Evolutionary conservation across 2,329 filamentous ascomycete species (phyloP), one percentile per base, ranked within the genome.

Genomic region (Penicillium sp.): DNA sequence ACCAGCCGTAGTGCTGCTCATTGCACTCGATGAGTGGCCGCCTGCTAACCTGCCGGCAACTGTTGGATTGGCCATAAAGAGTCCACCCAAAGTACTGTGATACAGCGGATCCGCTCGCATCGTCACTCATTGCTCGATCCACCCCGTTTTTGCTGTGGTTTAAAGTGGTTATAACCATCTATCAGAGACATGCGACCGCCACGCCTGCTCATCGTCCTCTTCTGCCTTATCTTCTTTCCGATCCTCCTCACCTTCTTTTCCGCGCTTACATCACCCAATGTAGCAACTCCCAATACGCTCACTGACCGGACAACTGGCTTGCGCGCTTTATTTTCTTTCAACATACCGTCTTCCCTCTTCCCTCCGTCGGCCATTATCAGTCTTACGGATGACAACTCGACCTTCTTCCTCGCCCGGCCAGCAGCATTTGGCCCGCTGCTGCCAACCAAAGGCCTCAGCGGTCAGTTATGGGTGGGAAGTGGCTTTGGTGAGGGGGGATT

Each of bases 301-400:
- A 67, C 71, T 58, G 67, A 70, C 47, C 74, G 72, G 53, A 75
- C 75, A 57, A 77, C 80, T 34, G 75, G 81, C 53, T 72, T 87
- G 46, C 77, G 77, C 55, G 79, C 82, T 38, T 78, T 90, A 61
- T 85, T 90, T 74, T 87, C 87, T 61, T 89, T 90, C 73, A 86
- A 85, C 57, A 81, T 86, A 5, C 88, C 92, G 1, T 90, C 92
- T 61, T 92, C 90, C 20, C 85, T 99, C 22, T 99, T 99, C 72
- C 92, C 93, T 5, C 92, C 92, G 4, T 96, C 94, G 62, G 94
- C 94, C 46, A 89, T 95, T 67, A 97, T 99, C 72, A 96, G 90
- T 73, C 83, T 99, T 59, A 96, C 92, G 69, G 92, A 97, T 74
- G 94, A 99, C 76, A 99, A 99, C 75, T 96, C 91, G 64, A 99